Evolutionary conservation across 768 basidiomycete genomes (phyloP).

Genomic region (Cyathus striatus): DNA sequence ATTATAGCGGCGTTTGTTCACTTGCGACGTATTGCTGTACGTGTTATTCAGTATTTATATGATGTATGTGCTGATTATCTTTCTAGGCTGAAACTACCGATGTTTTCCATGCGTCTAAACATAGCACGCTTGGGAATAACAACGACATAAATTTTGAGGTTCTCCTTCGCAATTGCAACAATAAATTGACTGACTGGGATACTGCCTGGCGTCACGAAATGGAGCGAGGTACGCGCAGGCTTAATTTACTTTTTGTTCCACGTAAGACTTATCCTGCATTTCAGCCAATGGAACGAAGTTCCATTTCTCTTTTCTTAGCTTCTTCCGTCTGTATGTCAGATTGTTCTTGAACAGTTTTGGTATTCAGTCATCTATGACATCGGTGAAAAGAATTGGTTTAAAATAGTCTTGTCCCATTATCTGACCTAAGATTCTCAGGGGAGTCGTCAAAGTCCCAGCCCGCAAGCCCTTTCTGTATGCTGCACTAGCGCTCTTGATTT

Average conservation of each 20-base stretch:
- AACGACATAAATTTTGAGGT: conserved; percentile 72
- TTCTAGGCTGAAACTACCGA: conserved; percentile 75
- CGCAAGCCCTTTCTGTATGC: conserved; percentile 67
- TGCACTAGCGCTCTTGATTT: conserved; percentile 70
- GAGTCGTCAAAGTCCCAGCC: conserved; percentile 53
- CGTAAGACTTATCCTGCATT: no score
- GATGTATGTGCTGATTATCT: conserved; percentile 4
- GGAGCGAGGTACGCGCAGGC: conserved; percentile 52
- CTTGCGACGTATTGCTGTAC: conserved; percentile 73
- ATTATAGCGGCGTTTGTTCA: conserved; percentile 74
- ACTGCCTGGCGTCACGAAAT: conserved; percentile 71
- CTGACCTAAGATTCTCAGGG: no score
- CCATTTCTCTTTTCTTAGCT: conserved; percentile 68
- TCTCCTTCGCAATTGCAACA: conserved; percentile 67
- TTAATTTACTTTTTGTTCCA: no score
- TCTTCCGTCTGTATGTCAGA: conserved; percentile 75
- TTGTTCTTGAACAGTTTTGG: conserved; percentile 85
- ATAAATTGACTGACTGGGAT: conserved; percentile 67
- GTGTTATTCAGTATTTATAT: conserved; percentile 17
- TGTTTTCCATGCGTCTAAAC: conserved; percentile 54
- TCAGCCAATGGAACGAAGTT: conserved; percentile 70
- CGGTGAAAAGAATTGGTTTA: no score
- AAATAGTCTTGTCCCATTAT: no score
- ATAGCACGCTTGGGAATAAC: conserved; percentile 32
- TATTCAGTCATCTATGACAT: conserved; percentile 56